A percentile compares a stretch with the other conserved stretches of the same genome.
These are phyloP conservation scores for Talaromyces thailandensis DNA, from an alignment of 495 filamentous ascomycete genomes.

Conservation along the genomic window DNA sequence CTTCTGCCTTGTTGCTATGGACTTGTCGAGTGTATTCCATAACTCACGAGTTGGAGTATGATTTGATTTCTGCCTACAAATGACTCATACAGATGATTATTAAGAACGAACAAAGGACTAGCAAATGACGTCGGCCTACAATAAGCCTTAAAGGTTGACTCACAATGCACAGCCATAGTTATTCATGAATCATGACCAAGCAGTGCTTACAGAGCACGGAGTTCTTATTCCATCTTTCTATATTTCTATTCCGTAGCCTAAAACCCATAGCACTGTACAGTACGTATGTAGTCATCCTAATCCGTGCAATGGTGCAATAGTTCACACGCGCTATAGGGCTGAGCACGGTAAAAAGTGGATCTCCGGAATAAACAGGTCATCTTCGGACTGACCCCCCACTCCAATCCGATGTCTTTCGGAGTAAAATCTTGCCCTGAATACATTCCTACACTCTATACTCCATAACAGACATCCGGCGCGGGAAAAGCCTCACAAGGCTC, in stretches of 20 bases:
- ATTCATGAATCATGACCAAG: neutral
- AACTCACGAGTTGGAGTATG: neutral
- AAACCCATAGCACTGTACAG: neutral
- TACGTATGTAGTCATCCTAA: neutral
- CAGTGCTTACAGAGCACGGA: too few species aligned
- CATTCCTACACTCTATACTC: neutral
- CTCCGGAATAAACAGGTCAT: neutral
- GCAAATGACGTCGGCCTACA: neutral
- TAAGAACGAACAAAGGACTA: neutral
- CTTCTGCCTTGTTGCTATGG: neutral
- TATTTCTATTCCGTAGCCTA: neutral
- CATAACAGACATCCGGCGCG: neutral
- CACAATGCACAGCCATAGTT: neutral
- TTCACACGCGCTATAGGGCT: neutral
- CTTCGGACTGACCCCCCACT: neutral
- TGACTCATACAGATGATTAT: neutral
- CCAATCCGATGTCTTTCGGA: neutral
- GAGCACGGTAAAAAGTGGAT: neutral
- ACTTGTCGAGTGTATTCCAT: neutral
- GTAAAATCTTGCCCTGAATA: neutral
- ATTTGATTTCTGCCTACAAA: neutral
- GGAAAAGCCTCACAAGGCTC: neutral
- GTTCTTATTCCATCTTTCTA: neutral
- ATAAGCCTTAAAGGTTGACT: neutral
- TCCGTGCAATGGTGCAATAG: neutral